Conservation (phyloP, 2,329 filamentous ascomycete species). For the Fusarium coicis region DNA sequence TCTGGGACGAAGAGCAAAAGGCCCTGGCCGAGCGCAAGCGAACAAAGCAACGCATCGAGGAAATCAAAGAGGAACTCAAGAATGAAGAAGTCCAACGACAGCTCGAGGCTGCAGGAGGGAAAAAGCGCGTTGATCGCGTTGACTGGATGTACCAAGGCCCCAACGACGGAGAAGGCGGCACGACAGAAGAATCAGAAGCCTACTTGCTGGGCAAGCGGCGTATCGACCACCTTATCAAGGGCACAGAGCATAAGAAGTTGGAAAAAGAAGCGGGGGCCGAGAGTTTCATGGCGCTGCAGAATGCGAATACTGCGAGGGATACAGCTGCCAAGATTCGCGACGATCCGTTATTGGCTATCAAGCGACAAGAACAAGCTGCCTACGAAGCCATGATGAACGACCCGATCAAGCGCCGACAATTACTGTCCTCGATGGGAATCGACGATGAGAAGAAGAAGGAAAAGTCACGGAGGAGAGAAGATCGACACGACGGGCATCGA, state of each 20-base stretch:
- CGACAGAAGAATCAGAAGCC: conserved; percentile 89
- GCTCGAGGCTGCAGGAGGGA: conserved; percentile 88
- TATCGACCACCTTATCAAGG: conserved; percentile 84
- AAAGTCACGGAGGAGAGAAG: conserved; percentile 46
- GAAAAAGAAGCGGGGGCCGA: conserved; percentile 77
- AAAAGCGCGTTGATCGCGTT: conserved; percentile 82
- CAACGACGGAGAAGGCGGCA: conserved; percentile 78
- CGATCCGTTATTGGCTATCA: conserved; percentile 92
- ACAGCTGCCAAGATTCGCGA: conserved; percentile 87
- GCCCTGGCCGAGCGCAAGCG: conserved; percentile 95
- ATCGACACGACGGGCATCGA: conserved; percentile 51
- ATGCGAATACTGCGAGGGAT: conserved; percentile 80
- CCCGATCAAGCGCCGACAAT: conserved; percentile 72
- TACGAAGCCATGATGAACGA: conserved; percentile 85
- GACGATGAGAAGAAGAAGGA: conserved; percentile 60
- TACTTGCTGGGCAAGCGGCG: conserved; percentile 92
- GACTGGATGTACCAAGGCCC: conserved; percentile 99
- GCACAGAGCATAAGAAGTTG: conserved; percentile 81
- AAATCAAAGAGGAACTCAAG: conserved; percentile 91
- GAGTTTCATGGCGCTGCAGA: conserved; percentile 69
- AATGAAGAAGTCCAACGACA: conserved; percentile 92
- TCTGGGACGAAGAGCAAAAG: conserved; percentile 92
- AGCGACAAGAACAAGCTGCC: conserved; percentile 86
- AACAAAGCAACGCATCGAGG: conserved; percentile 89
- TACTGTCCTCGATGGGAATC: conserved; percentile 73